These are phyloP conservation scores for Crotalaria pallida DNA, from an alignment of 306 rosid species.

Conservation along the genomic window DNA sequence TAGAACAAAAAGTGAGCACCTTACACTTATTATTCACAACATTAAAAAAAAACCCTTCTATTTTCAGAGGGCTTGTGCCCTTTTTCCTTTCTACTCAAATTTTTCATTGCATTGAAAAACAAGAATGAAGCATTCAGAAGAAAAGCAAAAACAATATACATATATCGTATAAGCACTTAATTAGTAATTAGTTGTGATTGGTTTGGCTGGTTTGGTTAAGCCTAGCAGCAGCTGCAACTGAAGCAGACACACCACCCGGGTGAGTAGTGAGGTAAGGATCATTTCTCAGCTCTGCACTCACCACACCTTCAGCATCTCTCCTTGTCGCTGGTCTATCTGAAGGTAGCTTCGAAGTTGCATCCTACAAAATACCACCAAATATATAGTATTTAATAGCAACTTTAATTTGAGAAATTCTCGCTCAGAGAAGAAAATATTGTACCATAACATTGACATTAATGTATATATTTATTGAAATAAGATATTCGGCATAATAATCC, in stretches of 20 bases:
- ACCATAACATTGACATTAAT: no score
- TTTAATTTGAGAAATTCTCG: neutral
- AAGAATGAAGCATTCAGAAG: neutral
- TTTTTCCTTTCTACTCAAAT: neutral
- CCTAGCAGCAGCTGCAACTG: slow-evolving; percentile 68
- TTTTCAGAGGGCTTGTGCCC: neutral
- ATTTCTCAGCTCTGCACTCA: slow-evolving; percentile 70
- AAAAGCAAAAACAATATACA: neutral
- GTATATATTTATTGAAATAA: no score
- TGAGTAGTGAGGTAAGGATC: slow-evolving; percentile 59
- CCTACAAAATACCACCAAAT: slow-evolving; percentile 11
- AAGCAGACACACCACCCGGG: slow-evolving; percentile 61
- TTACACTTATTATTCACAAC: neutral
- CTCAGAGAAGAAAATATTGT: no score
- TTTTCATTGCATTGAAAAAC: neutral
- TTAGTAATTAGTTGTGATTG: neutral
- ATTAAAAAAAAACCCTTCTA: neutral
- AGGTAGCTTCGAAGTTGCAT: slow-evolving; percentile 50
- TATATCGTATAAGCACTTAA: neutral
- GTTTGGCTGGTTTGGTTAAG: slow-evolving; percentile 39
- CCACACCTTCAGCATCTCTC: slow-evolving; percentile 60
- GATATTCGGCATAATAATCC: no score
- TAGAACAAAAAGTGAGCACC: neutral
- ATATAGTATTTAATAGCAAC: neutral
- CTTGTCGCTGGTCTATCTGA: slow-evolving; percentile 49